phyloP scores from a whole-genome alignment of 768 basidiomycete genomes.

The Boletus huronensis region DNA sequence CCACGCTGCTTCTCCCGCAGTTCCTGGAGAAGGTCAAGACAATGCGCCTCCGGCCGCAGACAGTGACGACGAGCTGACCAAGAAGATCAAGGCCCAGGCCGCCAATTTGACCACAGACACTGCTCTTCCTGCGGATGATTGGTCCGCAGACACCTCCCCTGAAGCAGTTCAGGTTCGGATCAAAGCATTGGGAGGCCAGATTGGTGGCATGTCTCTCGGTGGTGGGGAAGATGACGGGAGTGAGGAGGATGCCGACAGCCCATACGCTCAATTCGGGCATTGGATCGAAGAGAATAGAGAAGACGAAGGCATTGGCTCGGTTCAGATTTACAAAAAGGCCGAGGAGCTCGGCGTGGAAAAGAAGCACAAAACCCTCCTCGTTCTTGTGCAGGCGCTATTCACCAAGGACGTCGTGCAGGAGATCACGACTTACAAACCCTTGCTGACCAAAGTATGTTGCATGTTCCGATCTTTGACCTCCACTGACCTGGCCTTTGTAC shows the following conservation, averaged over 20 bases:
- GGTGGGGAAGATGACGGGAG: conserved; percentile 81
- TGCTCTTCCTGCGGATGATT: conserved; percentile 65
- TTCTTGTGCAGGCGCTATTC: conserved; percentile 83
- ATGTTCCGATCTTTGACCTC: neutral
- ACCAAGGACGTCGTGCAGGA: conserved; percentile 65
- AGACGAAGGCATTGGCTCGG: conserved; percentile 34
- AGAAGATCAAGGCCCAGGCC: conserved; percentile 89
- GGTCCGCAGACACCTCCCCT: conserved; percentile 89
- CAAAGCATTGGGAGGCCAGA: conserved; percentile 58
- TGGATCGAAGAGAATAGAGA: conserved; percentile 79
- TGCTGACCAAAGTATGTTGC: conserved; percentile 64
- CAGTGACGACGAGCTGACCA: conserved; percentile 85
- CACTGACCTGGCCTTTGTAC: conserved; percentile 7
- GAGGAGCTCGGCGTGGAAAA: conserved; percentile 90
- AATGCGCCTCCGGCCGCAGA: conserved; percentile 53
- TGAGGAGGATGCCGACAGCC: conserved; percentile 83
- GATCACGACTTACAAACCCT: conserved; percentile 57
- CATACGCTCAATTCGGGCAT: conserved; percentile 75
- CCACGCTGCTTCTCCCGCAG: conserved; percentile 36
- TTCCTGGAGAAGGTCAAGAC: conserved; percentile 40
- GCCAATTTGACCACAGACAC: conserved; percentile 67
- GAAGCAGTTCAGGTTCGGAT: conserved; percentile 85
- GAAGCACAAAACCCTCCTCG: conserved; percentile 87
- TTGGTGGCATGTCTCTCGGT: conserved; percentile 50
- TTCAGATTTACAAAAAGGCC: conserved; percentile 82